Conservation (phyloP, 345 rosid species). For the Mangifera indica region DNA sequence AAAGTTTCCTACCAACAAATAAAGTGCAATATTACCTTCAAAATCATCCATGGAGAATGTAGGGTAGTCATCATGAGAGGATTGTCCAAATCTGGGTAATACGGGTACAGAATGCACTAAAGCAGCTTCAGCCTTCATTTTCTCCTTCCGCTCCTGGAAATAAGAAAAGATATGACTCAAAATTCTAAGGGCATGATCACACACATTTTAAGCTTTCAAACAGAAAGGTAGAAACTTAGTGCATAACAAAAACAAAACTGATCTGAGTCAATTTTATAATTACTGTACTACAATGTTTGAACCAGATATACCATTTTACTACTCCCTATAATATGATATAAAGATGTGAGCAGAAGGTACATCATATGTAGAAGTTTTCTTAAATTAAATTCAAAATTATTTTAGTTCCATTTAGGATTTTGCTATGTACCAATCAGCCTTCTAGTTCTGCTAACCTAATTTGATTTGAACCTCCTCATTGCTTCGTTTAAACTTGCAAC, state of each 20-base stretch:
- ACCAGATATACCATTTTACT: not conserved
- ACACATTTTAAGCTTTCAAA: not conserved
- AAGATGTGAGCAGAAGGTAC: not conserved
- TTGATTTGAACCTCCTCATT: not conserved
- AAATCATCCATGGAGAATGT: slow-evolving; percentile 81
- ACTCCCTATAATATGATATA: not conserved
- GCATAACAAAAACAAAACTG: not conserved
- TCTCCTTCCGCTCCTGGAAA: slow-evolving; percentile 67
- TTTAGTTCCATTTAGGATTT: not conserved
- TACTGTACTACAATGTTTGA: slow-evolving; percentile 1
- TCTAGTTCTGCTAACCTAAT: not conserved
- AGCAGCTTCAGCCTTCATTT: slow-evolving; percentile 80
- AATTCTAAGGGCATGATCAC: slow-evolving; percentile 15
- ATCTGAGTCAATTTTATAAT: not conserved
- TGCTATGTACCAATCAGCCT: not conserved
- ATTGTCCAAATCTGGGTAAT: slow-evolving; percentile 40
- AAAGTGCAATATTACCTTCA: slow-evolving; percentile 49
- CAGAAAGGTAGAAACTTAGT: not conserved
- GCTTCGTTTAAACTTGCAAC: slow-evolving; percentile 2
- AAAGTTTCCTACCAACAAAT: not conserved
- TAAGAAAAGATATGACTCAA: slow-evolving; percentile 24
- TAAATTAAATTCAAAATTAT: not conserved
- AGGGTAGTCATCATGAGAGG: slow-evolving; percentile 44
- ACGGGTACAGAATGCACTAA: slow-evolving; percentile 46
- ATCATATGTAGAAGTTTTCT: not conserved